phyloP scores from a whole-genome alignment of 2,329 filamentous ascomycete genomes.

The Neoscytalidium dimidiatum region DNA sequence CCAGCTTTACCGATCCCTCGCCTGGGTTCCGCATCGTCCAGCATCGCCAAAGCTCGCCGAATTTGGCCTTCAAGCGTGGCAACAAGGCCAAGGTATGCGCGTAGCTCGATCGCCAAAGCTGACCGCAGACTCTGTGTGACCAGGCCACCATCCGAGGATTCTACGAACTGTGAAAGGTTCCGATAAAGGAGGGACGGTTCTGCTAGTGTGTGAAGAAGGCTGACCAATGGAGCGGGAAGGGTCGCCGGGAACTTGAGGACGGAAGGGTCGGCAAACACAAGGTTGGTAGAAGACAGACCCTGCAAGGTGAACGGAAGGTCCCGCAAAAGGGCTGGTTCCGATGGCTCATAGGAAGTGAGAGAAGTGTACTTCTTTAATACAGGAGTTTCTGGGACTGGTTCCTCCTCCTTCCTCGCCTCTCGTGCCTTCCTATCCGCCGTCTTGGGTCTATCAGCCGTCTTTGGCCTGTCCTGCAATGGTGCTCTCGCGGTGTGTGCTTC shows the following conservation, averaged over 20 bases:
- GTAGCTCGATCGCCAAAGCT: slow-evolving; percentile 79
- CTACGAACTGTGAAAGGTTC: slow-evolving; percentile 76
- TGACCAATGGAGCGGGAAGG: slow-evolving; percentile 80
- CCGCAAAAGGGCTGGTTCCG: slow-evolving; percentile 51
- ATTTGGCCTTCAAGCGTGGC: slow-evolving; percentile 94
- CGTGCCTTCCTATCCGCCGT: slow-evolving; percentile 20
- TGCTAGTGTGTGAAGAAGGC: slow-evolving; percentile 83
- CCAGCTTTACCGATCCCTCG: slow-evolving; percentile 79
- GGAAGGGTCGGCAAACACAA: slow-evolving; percentile 71
- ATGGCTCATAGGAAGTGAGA: slow-evolving; percentile 30
- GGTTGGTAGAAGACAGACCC: slow-evolving; percentile 82
- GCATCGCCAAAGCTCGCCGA: slow-evolving; percentile 71
- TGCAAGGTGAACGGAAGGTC: slow-evolving; percentile 93
- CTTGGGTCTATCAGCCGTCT: slow-evolving; percentile 26
- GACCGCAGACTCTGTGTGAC: slow-evolving; percentile 89
- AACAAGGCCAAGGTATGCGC: slow-evolving; percentile 86
- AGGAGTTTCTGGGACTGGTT: slow-evolving; percentile 21
- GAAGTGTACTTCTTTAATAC: slow-evolving; percentile 12
- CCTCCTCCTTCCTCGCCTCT: slow-evolving; percentile 29
- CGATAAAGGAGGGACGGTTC: slow-evolving; percentile 93
- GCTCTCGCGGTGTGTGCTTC: slow-evolving; percentile 28
- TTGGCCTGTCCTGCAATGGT: slow-evolving; percentile 14
- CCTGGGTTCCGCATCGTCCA: slow-evolving; percentile 68
- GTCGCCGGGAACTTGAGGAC: slow-evolving; percentile 75
- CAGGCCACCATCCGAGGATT: slow-evolving; percentile 78